Percentiles rank a stretch among this genome's conserved stretches.
phyloP scores from a whole-genome alignment of 371 early-diverging fungal species.

The Mortierella sp. region DNA sequence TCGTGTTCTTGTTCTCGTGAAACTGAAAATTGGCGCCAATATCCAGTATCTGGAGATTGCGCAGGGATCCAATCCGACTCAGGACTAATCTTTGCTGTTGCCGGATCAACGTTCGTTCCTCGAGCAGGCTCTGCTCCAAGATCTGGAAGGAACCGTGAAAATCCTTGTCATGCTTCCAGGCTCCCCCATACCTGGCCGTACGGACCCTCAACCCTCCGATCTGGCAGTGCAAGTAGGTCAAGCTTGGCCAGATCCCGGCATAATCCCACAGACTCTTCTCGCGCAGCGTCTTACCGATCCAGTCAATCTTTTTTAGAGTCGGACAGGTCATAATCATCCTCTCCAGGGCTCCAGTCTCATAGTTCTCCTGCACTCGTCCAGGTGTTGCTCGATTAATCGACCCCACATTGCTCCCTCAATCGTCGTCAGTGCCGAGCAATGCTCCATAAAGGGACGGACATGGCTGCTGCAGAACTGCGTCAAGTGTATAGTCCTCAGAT shows the following conservation, averaged over 20 bases:
- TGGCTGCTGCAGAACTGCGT: background rate
- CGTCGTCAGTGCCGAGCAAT: background rate
- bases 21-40: background rate
- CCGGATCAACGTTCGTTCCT: background rate
- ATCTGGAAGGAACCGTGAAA: background rate
- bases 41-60: background rate
- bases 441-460: background rate
- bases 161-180: background rate
- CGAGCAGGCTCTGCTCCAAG: background rate
- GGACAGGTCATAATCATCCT: background rate
- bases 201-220: background rate
- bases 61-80: background rate
- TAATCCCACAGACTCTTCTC: background rate
- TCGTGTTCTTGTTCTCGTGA: background rate
- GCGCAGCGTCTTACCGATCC: background rate
- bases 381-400: background rate
- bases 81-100: background rate
- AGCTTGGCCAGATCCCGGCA: background rate
- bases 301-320: background rate
- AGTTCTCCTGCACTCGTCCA: background rate
- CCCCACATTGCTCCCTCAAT: background rate
- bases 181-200: background rate
- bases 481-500: background rate
- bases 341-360: background rate
- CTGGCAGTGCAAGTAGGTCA: background rate